Base-by-base conservation (phyloP, 2,329 filamentous ascomycete genomes). In the Xylaria sp. region DNA sequence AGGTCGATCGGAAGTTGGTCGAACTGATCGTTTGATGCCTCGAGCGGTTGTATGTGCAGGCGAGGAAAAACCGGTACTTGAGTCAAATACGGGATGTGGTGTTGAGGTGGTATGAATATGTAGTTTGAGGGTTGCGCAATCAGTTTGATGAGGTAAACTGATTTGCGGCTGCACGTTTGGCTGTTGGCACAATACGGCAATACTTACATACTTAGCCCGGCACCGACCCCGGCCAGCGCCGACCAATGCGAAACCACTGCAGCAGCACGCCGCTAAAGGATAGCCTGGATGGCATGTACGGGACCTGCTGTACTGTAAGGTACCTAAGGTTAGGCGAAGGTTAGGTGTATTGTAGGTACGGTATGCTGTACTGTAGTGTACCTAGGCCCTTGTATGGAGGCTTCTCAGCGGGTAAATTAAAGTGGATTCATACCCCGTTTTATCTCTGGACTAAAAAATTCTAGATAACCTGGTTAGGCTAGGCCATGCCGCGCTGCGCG, bases 181-280 rank as follows among this genome's bases (percentile, higher is more conserved):
- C 14, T 53, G 61, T 30, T 65, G 58, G 58, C 58, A 53, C 55
- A 58, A 67, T 67, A 32, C 64, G 39, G 42, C 64, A 61, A 58
- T 60, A 36, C 42, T 17, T 19, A 47, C 14, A 17, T 47, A 47
- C n/a, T 8, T 17, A 42, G 14, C 39, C 39, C 12, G 14, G 11
- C 11, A 11, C 39, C 42, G 17, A 51, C 42, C 42, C 42, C 42
- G 42, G 42, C 42, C 21, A 51, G 21, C 48, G 8, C 21, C 48
- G 8, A 30, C 48, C 21, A 51, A 27, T 27, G 19, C 48, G 34
- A 36, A 36, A 36, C 34, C 34, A 36, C 34, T 36, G 34, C 19
- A 47, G 45, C 21, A 17, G 27, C 27, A 54, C n/a, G 51, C 51
- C 50, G 14, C 50, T 53, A 53, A 19, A 47, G 42, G 42, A 36